Evolutionary conservation across 2,329 filamentous ascomycete genomes (phyloP).

Genomic region (Colletotrichum camelliae): DNA sequence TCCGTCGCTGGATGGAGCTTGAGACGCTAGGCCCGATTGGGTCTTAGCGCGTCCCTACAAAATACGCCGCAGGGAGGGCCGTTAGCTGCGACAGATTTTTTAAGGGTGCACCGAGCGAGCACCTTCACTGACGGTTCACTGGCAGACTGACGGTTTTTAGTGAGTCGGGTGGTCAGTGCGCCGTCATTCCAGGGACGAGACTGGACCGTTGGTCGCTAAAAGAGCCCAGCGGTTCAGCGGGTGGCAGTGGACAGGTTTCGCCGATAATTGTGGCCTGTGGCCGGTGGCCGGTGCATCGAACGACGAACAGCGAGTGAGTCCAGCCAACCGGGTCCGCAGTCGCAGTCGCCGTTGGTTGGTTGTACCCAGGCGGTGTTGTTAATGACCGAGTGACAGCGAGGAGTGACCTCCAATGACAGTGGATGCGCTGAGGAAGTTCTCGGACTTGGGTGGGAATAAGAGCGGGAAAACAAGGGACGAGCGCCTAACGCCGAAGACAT

Average conservation of each 20-base stretch:
- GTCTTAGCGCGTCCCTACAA: conserved; percentile 24
- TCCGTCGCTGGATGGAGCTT: conserved; percentile 39
- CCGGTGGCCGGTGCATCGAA: conserved; percentile 1
- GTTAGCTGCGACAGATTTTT: not conserved
- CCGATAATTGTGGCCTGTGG: conserved; percentile 12
- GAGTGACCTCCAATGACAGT: not conserved
- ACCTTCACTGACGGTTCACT: not conserved
- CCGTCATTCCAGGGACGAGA: not conserved
- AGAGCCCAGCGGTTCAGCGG: not conserved
- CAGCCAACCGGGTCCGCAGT: conserved; percentile 1
- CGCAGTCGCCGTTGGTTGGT: not conserved
- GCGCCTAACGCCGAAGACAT: not conserved
- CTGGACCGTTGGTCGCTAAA: not conserved
- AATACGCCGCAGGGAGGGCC: conserved; percentile 20
- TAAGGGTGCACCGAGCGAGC: not conserved
- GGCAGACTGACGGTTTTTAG: not conserved
- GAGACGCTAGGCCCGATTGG: conserved; percentile 36
- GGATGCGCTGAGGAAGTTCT: conserved; percentile 6
- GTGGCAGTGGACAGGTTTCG: not conserved
- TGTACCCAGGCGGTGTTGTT: not conserved
- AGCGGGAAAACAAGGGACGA: conserved; percentile 17
- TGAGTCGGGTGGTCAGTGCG: not conserved
- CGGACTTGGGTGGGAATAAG: conserved; percentile 20
- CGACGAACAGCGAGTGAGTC: not conserved
- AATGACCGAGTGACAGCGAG: not conserved